These are phyloP conservation scores for Metschnikowia borealis DNA, from an alignment of 805 yeast species.

Conservation along the genomic window DNA sequence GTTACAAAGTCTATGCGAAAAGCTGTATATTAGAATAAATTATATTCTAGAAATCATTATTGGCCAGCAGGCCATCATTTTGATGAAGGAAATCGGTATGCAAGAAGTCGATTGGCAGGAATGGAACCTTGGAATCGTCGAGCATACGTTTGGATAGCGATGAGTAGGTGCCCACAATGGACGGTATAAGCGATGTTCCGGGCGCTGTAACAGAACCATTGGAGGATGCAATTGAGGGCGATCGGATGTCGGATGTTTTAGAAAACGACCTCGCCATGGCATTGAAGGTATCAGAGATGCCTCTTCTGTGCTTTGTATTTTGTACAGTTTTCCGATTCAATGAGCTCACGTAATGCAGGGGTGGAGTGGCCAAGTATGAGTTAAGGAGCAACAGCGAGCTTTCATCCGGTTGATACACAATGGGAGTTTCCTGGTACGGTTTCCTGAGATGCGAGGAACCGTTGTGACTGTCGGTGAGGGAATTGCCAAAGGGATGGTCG, in stretches of 20 bases:
- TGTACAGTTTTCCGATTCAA: slow-evolving; percentile 6
- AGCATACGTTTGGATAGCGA: slow-evolving; percentile 34
- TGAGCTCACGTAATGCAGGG: slow-evolving; percentile 17
- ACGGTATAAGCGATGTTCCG: slow-evolving; percentile 37
- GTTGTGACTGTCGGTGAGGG: neutral
- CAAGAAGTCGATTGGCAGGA: slow-evolving; percentile 40
- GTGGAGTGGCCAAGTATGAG: slow-evolving; percentile 13
- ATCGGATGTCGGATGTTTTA: slow-evolving; percentile 9
- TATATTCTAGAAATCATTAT: slow-evolving; percentile 2
- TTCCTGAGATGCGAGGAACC: neutral
- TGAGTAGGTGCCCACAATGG: slow-evolving; percentile 37
- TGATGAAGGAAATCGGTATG: slow-evolving; percentile 26
- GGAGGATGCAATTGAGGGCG: slow-evolving; percentile 12
- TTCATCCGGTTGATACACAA: slow-evolving; percentile 8
- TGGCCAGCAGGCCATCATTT: slow-evolving; percentile 7
- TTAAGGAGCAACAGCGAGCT: slow-evolving; percentile 10
- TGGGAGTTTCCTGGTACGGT: neutral
- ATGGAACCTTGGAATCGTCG: slow-evolving; percentile 34
- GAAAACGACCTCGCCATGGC: slow-evolving; percentile 18
- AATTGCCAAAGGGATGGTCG: neutral
- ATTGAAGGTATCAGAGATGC: slow-evolving; percentile 18
- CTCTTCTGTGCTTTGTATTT: slow-evolving; percentile 4
- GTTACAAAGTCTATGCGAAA: neutral
- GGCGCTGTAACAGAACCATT: slow-evolving; percentile 5
- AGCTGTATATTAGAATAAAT: neutral